Evolutionary conservation across 2,329 filamentous ascomycete species (phyloP).

Genomic region (Fusarium bulbicola): DNA sequence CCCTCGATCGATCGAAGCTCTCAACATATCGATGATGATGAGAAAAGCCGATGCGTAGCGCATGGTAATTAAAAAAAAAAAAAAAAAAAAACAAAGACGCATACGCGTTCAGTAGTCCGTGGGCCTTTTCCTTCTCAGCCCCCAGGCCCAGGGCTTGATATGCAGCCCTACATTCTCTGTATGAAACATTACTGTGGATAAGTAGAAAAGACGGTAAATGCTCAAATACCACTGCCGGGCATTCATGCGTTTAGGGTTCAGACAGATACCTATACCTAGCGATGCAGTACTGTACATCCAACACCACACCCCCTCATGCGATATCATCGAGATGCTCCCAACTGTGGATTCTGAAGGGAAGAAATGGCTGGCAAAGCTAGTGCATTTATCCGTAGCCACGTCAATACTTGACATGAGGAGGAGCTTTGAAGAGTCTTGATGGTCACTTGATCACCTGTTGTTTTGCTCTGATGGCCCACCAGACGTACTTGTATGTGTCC

Average conservation of each 20-base stretch:
- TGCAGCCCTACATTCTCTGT: slow-evolving; percentile 1
- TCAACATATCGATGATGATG: slow-evolving; percentile 18
- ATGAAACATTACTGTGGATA: slow-evolving; percentile 2
- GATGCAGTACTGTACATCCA: background rate
- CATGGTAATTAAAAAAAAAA: slow-evolving; percentile 9
- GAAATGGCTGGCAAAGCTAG: background rate
- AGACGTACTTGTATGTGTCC: background rate
- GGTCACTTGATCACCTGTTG: background rate
- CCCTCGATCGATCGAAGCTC: slow-evolving; percentile 19
- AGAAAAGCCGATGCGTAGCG: slow-evolving; percentile 1
- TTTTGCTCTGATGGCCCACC: background rate
- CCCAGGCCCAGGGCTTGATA: background rate
- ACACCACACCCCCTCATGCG: background rate
- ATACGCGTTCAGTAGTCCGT: background rate
- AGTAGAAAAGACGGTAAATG: slow-evolving; percentile 9
- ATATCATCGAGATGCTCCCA: background rate
- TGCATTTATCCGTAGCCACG: slow-evolving; percentile 10
- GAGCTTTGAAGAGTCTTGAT: background rate
- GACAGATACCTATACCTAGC: background rate
- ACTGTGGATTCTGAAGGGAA: background rate
- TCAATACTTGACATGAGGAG: background rate
- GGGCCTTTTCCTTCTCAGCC: background rate
- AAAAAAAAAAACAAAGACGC: background rate
- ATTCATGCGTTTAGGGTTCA: background rate
- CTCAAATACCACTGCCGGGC: background rate